Evolutionary conservation across 352 stramenopile species (phyloP), one percentile per base, ranked within the genome.

Genomic region (Pythium rishiriense): DNA sequence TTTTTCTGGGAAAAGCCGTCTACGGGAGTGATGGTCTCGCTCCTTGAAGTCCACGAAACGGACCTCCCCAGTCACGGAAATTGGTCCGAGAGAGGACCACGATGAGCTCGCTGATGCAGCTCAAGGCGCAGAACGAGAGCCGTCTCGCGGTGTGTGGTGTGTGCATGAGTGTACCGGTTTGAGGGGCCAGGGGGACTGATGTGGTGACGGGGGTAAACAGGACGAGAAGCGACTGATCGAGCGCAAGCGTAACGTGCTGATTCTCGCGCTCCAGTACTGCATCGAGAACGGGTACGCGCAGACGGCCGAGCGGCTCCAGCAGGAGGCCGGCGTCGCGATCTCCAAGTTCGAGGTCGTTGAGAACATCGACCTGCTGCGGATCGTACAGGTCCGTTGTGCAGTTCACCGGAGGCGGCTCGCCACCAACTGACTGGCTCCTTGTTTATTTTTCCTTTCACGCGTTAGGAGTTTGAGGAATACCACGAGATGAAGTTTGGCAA

Each of bases 401-500:
- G 37, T 17, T 43, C 1, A 33, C 45, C n/a, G n/a, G n/a, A n/a
- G n/a, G n/a, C n/a, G n/a, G n/a, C n/a, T 12, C 33, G 2, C 3
- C 33, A 39, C 33, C 33, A 39, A 17, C 33, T 39, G 17, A 39
- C 33, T 1, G 33, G 10, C 10, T 39, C 33, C 9, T 43, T n/a
- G n/a, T n/a, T n/a, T n/a, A n/a, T n/a, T n/a, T n/a, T n/a, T n/a
- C n/a, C n/a, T 17, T 21, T 43, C 37, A 21, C 12, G 37, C n/a
- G 26, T n/a, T 19, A 96, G 83, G 89, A 97, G 46, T 98, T 93
- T 64, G 87, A 97, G 71, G 88, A 96, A 24, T 97, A 93, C 60
- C 87, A 98, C 33, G 82, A 97, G 66, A 91, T 98, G 61, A 97
- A 96, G 69, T 97, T 96, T 66, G 85, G 86, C 11, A 96, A 94